A percentile compares a stretch with the other conserved stretches of the same genome.
phyloP scores from a whole-genome alignment of 257 asterid genomes.

The Mentha longifolia region DNA sequence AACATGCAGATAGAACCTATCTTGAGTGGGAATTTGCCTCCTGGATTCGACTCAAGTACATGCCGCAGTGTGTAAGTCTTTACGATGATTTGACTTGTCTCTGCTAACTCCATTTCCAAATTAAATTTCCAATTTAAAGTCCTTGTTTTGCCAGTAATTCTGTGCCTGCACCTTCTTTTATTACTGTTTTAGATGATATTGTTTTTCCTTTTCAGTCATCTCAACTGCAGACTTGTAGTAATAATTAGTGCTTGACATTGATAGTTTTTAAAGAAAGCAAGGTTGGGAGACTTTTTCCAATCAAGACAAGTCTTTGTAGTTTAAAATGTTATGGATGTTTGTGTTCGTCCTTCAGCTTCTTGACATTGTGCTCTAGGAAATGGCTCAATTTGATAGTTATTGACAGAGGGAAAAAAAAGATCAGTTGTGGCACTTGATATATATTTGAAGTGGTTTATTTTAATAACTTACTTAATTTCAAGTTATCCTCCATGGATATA shows the following conservation, averaged over 20 bases:
- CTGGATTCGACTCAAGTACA: conserved; percentile 83
- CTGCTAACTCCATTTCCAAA: conserved; percentile 5
- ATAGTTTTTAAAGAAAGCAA: conserved; percentile 1
- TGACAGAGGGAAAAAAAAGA: conserved; percentile 6
- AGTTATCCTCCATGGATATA: background rate
- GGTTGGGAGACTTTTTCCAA: background rate
- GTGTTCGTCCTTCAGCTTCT: conserved; percentile 7
- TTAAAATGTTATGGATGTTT: conserved; percentile 1
- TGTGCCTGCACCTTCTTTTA: conserved; percentile 13
- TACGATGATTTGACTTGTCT: conserved; percentile 20
- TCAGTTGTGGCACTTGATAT: conserved; percentile 6
- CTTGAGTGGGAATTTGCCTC: conserved; percentile 87
- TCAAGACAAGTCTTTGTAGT: conserved; percentile 11
- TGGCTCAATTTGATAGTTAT: conserved; percentile 9
- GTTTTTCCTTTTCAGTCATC: background rate
- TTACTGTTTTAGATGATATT: conserved; percentile 7
- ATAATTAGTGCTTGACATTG: background rate
- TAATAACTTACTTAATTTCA: background rate
- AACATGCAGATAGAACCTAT: conserved; percentile 84
- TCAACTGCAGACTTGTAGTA: background rate
- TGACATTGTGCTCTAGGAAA: background rate
- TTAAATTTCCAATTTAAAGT: background rate
- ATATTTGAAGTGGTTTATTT: background rate
- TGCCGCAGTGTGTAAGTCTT: conserved; percentile 95
- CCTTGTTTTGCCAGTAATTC: conserved; percentile 24